Base-by-base conservation (phyloP, 306 rosid species). In the Ormosia emarginata region DNA sequence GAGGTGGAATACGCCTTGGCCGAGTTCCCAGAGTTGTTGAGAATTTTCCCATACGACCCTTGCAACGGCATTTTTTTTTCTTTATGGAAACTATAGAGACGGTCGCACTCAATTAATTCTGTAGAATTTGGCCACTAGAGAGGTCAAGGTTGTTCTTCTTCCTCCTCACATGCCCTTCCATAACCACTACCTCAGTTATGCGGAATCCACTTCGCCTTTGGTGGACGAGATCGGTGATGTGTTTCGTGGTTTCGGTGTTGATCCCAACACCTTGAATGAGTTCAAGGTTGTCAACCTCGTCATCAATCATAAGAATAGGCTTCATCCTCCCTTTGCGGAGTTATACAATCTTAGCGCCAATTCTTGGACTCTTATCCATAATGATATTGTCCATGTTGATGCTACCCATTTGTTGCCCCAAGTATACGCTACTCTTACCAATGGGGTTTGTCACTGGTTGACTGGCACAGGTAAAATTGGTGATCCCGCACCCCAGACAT, bases 21-120 rank as follows among this genome's bases (percentile, higher is more conserved):
- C 24, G 24, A 24, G 24, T 24, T 24, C 24, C 24, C 1, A 24
- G 24, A n/a, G n/a, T 30, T 53, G 49, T 15, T 15, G 10, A 11
- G 36, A 10, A 37, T 55, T 3, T 36, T 53, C 3, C 10, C 5
- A 18, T 73, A 73, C 57, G 78, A 66, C 2, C 53, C 36, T 17
- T 73, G 66, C 12, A 73, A 73, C 18, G 78, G 78, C 8, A 56
- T n/a, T 74, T 3, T 74, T 74, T 53, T 74, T 67, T 39, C 67
- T 74, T 8, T 8, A 43, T 3, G 67, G 66, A 2, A 11, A 17
- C 15, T 11, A 37, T 7, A 11, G 7, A 2, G 40, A 24, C 4
- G 5, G 1, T 5, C 36, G 3, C 1, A 1, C 2, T 34, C 7
- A 40, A 29, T 8, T 57, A 3, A 57, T 74, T 56, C 24, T 74